A percentile compares a stretch with the other conserved stretches of the same genome.
Conservation (phyloP, 208 protist genomes). For the Wallacemonas sp. region DNA sequence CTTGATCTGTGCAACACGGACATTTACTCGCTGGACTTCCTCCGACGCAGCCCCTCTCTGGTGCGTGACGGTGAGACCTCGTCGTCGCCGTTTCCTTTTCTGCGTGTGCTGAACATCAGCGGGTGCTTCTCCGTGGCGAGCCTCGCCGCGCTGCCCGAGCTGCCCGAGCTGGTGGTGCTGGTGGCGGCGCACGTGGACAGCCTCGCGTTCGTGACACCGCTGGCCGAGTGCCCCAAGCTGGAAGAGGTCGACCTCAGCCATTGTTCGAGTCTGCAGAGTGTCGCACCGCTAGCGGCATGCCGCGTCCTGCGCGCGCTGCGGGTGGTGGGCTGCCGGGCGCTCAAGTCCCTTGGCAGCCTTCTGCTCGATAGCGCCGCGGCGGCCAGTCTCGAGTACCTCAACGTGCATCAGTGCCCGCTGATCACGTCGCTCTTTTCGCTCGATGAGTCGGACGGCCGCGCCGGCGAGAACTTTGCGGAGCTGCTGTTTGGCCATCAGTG, state of each 20-base stretch:
- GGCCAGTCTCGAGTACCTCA: slow-evolving; percentile 13
- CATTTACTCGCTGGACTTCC: not conserved
- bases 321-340: not conserved
- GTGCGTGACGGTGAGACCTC: not conserved
- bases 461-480: not conserved
- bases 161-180: slow-evolving; percentile 10
- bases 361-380: not conserved
- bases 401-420: not conserved
- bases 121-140: not conserved
- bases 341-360: not conserved
- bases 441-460: not conserved
- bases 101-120: slow-evolving; percentile 16
- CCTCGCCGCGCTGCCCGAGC: not conserved
- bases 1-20: slow-evolving; percentile 4
- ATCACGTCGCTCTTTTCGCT: slow-evolving; percentile 7
- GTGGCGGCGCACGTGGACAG: not conserved
- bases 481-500: not conserved
- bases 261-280: not conserved
- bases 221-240: not conserved
- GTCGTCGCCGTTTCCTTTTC: slow-evolving; percentile 10
- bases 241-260: slow-evolving; percentile 11
- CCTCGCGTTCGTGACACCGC: not conserved
- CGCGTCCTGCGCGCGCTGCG: slow-evolving; percentile 5
- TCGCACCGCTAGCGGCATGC: not conserved
- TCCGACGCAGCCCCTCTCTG: not conserved